Conservation (phyloP, 1,139 yeast species). For the Geotrichum europaeum region DNA sequence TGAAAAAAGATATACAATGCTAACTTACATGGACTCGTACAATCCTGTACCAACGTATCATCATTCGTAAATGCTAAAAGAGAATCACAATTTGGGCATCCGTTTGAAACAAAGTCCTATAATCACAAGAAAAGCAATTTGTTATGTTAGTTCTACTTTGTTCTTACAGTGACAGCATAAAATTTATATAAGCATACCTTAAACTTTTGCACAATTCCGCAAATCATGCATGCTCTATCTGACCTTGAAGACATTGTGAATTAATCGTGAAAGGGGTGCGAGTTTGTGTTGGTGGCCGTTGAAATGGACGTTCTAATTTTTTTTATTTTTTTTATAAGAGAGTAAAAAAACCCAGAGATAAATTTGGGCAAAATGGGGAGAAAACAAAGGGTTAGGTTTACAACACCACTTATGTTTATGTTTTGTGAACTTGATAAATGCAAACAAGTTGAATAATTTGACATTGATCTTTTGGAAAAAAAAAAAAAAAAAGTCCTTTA, state of each 20-base stretch:
- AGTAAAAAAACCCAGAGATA: not conserved
- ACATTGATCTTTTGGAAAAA: not conserved
- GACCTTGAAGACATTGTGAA: conserved; percentile 50
- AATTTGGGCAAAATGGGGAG: not conserved
- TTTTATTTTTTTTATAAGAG: not conserved
- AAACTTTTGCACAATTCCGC: conserved; percentile 83
- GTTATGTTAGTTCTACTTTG: not conserved
- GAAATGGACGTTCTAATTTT: not conserved
- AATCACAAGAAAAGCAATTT: conserved; percentile 15
- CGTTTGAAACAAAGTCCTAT: conserved; percentile 64
- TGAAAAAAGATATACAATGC: not conserved
- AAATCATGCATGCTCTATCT: conserved; percentile 95
- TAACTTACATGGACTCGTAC: conserved; percentile 75
- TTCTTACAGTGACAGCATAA: not conserved
- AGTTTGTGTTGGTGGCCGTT: not conserved
- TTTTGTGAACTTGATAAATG: too few relatives aligned
- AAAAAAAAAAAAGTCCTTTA: too few relatives aligned
- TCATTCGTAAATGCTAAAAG: conserved; percentile 76
- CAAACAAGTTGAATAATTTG: not conserved
- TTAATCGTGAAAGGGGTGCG: not conserved
- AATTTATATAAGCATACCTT: conserved; percentile 35
- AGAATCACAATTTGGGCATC: conserved; percentile 98
- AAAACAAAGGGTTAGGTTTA: not conserved
- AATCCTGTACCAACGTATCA: conserved; percentile 77
- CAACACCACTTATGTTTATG: not conserved